A percentile compares a stretch with the other conserved stretches of the same genome.
These are phyloP conservation scores for Daldinia concentrica DNA, from an alignment of 495 filamentous ascomycete species.

Conservation along the genomic window DNA sequence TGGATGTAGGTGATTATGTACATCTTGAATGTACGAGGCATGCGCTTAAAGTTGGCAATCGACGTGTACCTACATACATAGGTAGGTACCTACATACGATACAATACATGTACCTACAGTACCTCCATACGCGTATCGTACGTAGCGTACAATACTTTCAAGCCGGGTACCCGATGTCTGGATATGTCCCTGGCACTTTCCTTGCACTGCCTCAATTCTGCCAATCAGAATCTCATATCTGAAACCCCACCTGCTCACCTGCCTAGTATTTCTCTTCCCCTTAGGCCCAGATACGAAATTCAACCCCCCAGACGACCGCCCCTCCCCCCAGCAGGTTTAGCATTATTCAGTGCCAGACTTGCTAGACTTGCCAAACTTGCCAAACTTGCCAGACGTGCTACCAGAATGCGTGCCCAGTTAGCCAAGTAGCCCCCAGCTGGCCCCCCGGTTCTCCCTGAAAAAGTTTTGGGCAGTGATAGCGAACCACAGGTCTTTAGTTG, in stretches of 20 bases:
- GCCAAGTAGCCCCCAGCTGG: not conserved
- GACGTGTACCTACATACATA: not conserved
- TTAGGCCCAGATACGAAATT: slow-evolving; percentile 29
- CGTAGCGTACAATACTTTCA: not conserved
- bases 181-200: slow-evolving; percentile 26
- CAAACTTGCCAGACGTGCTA: not conserved
- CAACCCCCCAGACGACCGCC: slow-evolving; percentile 17
- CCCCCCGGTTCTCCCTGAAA: slow-evolving; percentile 13
- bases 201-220: slow-evolving; percentile 38
- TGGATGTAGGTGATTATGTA: not conserved
- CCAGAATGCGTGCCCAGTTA: not conserved
- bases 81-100: not conserved
- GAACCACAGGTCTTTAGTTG: slow-evolving; percentile 12
- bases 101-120: not conserved
- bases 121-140: slow-evolving; percentile 1
- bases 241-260: slow-evolving; percentile 38
- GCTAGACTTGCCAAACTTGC: not conserved
- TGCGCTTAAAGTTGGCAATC: slow-evolving; percentile 4
- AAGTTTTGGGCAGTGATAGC: slow-evolving; percentile 11
- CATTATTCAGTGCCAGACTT: slow-evolving; percentile 1
- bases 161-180: slow-evolving; percentile 4
- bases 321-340: slow-evolving; percentile 8
- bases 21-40: slow-evolving; percentile 4
- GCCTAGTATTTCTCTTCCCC: slow-evolving; percentile 27
- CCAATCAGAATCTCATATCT: slow-evolving; percentile 39